Evolutionary conservation across 257 asterid species (phyloP), one percentile per base, ranked within the genome.

Genomic region (Salvia rosmarinus): DNA sequence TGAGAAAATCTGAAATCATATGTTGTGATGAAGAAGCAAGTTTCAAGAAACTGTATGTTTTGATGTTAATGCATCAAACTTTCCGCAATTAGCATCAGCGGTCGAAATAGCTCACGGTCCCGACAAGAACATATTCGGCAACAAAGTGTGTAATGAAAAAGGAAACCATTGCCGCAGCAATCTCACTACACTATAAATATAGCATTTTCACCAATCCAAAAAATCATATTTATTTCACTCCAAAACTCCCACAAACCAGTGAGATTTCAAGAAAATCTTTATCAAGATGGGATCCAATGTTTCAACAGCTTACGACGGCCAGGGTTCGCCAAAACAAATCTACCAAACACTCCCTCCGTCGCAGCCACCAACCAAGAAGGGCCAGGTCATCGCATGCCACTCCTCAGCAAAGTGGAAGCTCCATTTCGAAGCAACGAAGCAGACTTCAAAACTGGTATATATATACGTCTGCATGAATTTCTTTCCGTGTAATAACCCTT

Each of bases 371-470:
- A 2, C 44, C 8, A 78, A 79, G 66, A 80, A 72, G 57, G 81
- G 85, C 67, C 79, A 57, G 67, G 84, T 87, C 75, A 76, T 77
- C 6, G 82, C 72, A 54, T 81, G 87, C 71, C 91, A 80, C 82
- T 85, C 90, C 54, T 70, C 83, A 9, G 9, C 83, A 2, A 71
- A 82, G 51, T 91, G 96, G 96, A 86, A 73, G 76, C 54, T 49
- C 55, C 88, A 87, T 71, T 78, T 83, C 11, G 88, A 85, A 70
- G 81, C 86, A 58, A 79, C 85, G 16, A 91, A 85, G 65, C 69
- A 77, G 34, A 83, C 88, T 58, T 75, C 83, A 71, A 89, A 86
- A 74, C 88, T 89, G 82, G 97, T 91, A 75, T 5, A n/a, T 44
- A 44, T 42, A 25, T n/a, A n/a, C n/a, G n/a, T n/a, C 6, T 12